Conservation (phyloP, 208 protist species). For the Trypanosoma mega region DNA sequence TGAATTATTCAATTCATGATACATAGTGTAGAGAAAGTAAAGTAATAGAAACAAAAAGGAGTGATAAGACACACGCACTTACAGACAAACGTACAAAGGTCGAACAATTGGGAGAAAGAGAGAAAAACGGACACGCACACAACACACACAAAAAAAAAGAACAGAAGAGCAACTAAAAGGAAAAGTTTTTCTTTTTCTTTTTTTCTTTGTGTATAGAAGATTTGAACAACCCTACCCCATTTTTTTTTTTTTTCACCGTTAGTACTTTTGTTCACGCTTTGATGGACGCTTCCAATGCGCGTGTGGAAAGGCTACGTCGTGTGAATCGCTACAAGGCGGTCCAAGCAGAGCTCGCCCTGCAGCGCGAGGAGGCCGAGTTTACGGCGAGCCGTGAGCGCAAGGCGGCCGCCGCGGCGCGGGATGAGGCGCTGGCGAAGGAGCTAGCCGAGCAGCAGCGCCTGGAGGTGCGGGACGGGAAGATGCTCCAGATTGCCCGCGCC, state of each 20-base stretch:
- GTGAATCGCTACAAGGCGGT: conserved; percentile 86
- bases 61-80: too few species aligned
- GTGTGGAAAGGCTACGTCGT: conserved; percentile 80
- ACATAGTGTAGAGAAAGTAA: too few species aligned
- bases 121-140: too few species aligned
- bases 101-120: too few species aligned
- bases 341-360: conserved; percentile 75
- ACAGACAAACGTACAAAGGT: too few species aligned
- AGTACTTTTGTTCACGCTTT: background rate
- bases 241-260: background rate
- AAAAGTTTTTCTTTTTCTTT: too few species aligned
- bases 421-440: conserved; percentile 76
- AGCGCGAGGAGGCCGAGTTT: conserved; percentile 77
- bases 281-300: conserved; percentile 52
- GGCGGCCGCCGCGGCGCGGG: conserved; percentile 44
- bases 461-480: conserved; percentile 82
- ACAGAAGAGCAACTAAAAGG: too few species aligned
- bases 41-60: too few species aligned
- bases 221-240: too few species aligned
- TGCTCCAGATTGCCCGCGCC: conserved; percentile 80
- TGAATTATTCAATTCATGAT: background rate
- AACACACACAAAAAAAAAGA: too few species aligned
- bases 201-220: too few species aligned
- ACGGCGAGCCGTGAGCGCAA: conserved; percentile 44
- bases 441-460: conserved; percentile 73